These are phyloP conservation scores for Hirsutella minnesotensis DNA, from an alignment of 2,329 filamentous ascomycete species.

Conservation along the genomic window DNA sequence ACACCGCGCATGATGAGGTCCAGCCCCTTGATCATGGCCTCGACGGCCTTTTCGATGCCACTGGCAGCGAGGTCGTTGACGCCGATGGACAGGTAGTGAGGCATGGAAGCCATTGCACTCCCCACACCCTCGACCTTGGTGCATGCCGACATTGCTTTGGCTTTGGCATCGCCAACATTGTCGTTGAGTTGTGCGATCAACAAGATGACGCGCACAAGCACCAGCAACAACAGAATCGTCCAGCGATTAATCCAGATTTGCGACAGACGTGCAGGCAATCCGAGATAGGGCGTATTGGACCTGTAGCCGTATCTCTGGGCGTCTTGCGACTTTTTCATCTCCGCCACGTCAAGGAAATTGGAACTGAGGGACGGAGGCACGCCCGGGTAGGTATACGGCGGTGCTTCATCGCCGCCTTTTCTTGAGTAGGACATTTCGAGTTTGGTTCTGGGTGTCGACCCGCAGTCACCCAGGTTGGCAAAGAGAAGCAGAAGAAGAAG, in stretches of 20 bases:
- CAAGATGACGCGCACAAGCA: slow-evolving; percentile 71
- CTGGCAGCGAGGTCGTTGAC: slow-evolving; percentile 77
- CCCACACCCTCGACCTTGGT: slow-evolving; percentile 86
- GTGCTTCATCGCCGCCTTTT: slow-evolving; percentile 16
- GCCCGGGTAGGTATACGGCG: slow-evolving; percentile 18
- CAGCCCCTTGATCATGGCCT: slow-evolving; percentile 68
- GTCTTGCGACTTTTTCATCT: slow-evolving; percentile 17
- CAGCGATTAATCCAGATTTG: slow-evolving; percentile 97
- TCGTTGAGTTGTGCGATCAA: slow-evolving; percentile 61
- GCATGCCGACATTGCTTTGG: slow-evolving; percentile 78
- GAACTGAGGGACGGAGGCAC: slow-evolving; percentile 25
- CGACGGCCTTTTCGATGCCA: slow-evolving; percentile 69
- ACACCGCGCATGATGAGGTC: slow-evolving; percentile 70
- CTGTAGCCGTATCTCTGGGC: slow-evolving; percentile 45
- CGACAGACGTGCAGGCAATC: slow-evolving; percentile 76
- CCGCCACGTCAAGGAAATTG: slow-evolving; percentile 23
- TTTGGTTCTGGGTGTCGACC: slow-evolving; percentile 10
- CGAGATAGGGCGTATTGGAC: slow-evolving; percentile 80
- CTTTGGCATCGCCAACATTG: slow-evolving; percentile 64
- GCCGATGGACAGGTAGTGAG: slow-evolving; percentile 80
- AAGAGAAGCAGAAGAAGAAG: not conserved
- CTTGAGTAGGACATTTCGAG: slow-evolving; percentile 24
- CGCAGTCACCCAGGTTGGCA: no score
- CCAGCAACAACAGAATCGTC: slow-evolving; percentile 80
- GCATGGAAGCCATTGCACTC: slow-evolving; percentile 95